Evolutionary conservation across 2,329 filamentous ascomycete genomes (phyloP), one percentile per base, ranked within the genome.

Genomic region (Sclerotinia sclerotiorum): DNA sequence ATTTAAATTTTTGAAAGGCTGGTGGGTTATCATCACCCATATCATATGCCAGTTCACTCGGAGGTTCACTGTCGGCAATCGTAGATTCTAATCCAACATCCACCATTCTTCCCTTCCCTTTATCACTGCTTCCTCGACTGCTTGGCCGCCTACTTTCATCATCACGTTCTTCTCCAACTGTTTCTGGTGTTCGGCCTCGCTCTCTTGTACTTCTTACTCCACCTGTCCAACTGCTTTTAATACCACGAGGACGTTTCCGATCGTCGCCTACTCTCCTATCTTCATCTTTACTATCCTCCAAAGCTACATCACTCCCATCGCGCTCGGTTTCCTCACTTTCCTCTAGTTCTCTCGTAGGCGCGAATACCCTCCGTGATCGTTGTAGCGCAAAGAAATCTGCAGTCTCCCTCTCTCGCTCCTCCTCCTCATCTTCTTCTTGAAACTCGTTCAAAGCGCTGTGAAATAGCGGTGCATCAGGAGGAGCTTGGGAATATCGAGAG

Each of bases 331-430:
- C 94, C 2, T 90, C 90, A 71, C 93, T 97, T 73, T 97, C 93
- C 49, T 91, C 92, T 62, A 97, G 81, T 56, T 39, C 54, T 73
- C 91, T 88, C 79, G 91, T 93, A 19, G 90, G 89, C 19, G 93
- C 92, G 76, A 97, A 94, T 69, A 97, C 92, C 58, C 94, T 87
- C 73, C 95, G 87, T 72, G 94, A 98, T 74, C 90, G 87, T 79
- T 98, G 94, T 68, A 99, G 82, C 7, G 94, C 94, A 79, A 94
- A 96, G 73, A 95, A 89, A 79, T 98, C 95, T n/a, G 93, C 93
- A 46, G 94, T 92, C 77, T 98, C 94, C 66, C 93, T 84, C 74
- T 96, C 92, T 74, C 92, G 89, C 79, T 97, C 93, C 74, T 92
- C 90, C 78, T 95, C 94, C 70, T 98, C 94, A 72, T 97, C 94